Conservation (phyloP, 75 land plant genomes). For the Isoetes taiwanensis region DNA sequence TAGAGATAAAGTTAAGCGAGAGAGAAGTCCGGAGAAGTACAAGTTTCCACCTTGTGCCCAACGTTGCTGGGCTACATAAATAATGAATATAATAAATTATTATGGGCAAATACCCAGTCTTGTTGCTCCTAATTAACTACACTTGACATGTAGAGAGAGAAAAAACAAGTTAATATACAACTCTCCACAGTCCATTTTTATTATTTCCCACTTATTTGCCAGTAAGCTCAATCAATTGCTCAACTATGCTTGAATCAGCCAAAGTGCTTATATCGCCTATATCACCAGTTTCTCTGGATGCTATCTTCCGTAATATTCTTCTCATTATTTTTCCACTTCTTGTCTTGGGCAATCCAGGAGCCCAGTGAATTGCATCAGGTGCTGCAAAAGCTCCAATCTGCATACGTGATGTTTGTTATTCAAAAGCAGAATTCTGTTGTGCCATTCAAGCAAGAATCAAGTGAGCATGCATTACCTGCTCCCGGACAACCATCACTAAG, state of each 20-base stretch:
- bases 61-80: too few species aligned
- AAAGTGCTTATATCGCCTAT: slow-evolving; percentile 94
- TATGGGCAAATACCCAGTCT: too few species aligned
- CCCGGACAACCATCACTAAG: slow-evolving; percentile 48
- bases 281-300: slow-evolving; percentile 67
- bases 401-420: neutral
- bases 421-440: neutral
- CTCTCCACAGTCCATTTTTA: too few species aligned
- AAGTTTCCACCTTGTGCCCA: too few species aligned
- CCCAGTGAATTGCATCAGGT: slow-evolving; percentile 93
- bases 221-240: slow-evolving; percentile 57
- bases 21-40: too few species aligned
- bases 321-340: slow-evolving; percentile 99
- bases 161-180: too few species aligned
- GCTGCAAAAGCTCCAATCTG: slow-evolving; percentile 98
- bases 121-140: too few species aligned
- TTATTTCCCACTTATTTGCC: too few species aligned
- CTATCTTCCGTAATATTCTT: slow-evolving; percentile 88
- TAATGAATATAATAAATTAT: too few species aligned
- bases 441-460: neutral
- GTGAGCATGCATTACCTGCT: slow-evolving; percentile 35
- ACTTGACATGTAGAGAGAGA: too few species aligned
- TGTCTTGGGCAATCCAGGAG: slow-evolving; percentile 92
- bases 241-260: slow-evolving; percentile 81
- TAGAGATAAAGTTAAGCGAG: too few species aligned